Conservation (phyloP, 345 rosid species). For the Turnera subulata region DNA sequence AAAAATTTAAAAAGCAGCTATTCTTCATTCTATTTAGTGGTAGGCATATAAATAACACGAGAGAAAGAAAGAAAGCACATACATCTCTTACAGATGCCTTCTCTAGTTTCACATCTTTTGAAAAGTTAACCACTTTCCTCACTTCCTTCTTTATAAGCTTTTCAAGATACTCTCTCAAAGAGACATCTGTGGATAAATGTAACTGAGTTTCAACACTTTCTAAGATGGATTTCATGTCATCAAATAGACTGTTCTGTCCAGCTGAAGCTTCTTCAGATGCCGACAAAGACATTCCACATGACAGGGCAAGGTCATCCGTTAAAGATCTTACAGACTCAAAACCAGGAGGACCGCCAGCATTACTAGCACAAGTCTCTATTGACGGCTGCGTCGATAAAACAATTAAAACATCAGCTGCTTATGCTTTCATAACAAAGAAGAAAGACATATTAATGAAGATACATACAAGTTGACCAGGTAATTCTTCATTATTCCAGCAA, state of each 20-base stretch:
- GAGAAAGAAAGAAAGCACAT: neutral
- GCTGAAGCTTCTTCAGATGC: constrained; percentile 19
- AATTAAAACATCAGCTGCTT: constrained; percentile 20
- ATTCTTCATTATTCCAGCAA: constrained; percentile 22
- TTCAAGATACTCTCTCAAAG: constrained; percentile 42
- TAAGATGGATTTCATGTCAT: constrained; percentile 34
- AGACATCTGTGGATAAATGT: constrained; percentile 42
- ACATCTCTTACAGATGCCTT: constrained; percentile 31
- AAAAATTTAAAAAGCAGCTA: neutral
- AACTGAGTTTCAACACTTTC: constrained; percentile 61
- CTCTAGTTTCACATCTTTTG: constrained; percentile 26
- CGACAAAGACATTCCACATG: constrained; percentile 15
- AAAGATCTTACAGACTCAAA: constrained; percentile 30
- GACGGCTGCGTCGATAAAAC: constrained; percentile 36
- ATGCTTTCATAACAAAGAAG: neutral
- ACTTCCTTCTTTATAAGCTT: constrained; percentile 52
- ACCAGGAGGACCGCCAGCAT: constrained; percentile 41
- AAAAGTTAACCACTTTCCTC: constrained; percentile 25
- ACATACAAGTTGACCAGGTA: constrained; percentile 31
- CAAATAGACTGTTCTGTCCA: constrained; percentile 22
- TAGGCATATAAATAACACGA: neutral
- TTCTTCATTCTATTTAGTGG: neutral
- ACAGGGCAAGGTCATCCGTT: constrained; percentile 19
- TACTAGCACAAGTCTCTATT: constrained; percentile 32
- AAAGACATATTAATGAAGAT: neutral